Percentiles rank a stretch among this genome's conserved stretches.
These are phyloP conservation scores for Acanthamoeba castellanii DNA, from an alignment of 208 protist genomes.

Conservation along the genomic window DNA sequence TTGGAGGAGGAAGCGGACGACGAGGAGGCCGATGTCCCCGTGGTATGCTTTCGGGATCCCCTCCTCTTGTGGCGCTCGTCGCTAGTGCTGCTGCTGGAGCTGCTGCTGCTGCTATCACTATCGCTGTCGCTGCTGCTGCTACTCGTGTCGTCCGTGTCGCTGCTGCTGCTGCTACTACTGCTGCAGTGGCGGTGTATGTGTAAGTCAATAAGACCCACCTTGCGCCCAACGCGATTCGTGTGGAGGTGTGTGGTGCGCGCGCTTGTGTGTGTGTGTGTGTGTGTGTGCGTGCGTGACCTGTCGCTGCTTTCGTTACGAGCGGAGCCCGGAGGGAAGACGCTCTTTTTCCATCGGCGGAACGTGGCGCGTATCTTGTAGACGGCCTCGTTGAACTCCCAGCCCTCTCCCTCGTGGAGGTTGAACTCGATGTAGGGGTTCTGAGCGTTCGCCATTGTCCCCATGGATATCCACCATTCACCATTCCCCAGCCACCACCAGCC, in stretches of 20 bases:
- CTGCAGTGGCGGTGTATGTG: background rate
- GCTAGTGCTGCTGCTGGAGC: background rate
- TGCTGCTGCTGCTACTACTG: conserved; percentile 26
- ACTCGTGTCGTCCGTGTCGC: background rate
- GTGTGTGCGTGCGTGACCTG: background rate
- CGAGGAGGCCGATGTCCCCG: background rate
- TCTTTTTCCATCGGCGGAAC: conserved; percentile 40
- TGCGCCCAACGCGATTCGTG: too few species aligned
- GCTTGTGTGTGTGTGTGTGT: too few species aligned
- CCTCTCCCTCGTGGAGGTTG: conserved; percentile 54
- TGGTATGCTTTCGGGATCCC: background rate
- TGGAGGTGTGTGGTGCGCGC: too few species aligned
- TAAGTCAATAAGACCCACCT: too few species aligned
- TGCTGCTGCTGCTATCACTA: conserved; percentile 13
- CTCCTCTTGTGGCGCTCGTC: background rate
- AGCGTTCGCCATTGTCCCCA: background rate
- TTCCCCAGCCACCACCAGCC: too few species aligned
- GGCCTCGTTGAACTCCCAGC: conserved; percentile 64
- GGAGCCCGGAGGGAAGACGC: background rate
- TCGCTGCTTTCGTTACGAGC: background rate
- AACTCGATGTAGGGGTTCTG: conserved; percentile 60
- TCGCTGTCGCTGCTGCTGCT: background rate
- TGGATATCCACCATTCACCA: too few species aligned
- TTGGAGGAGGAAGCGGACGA: background rate
- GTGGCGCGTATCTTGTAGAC: conserved; percentile 50